These are phyloP conservation scores for Calonectria crousiana DNA, from an alignment of 2,329 filamentous ascomycete genomes.

Conservation along the genomic window DNA sequence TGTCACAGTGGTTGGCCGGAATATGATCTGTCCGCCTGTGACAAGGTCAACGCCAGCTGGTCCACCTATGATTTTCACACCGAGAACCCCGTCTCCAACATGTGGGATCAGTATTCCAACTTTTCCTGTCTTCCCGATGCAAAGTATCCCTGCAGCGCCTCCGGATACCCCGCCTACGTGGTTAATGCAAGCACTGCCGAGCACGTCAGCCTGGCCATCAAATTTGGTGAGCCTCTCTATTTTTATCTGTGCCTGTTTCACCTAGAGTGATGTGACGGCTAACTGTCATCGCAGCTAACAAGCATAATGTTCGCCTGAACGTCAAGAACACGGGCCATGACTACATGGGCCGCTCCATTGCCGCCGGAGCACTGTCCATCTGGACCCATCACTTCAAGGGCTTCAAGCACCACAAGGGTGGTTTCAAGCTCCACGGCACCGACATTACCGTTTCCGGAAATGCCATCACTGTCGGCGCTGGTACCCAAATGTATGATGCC, in stretches of 20 bases:
- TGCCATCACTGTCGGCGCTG: constrained; percentile 66
- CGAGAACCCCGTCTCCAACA: constrained; percentile 47
- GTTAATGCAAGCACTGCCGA: constrained; percentile 50
- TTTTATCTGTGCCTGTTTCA: fast-evolving
- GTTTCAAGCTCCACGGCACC: constrained; percentile 57
- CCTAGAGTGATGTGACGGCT: neutral
- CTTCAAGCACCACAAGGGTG: constrained; percentile 51
- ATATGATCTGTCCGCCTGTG: constrained; percentile 48
- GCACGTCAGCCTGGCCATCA: constrained; percentile 50
- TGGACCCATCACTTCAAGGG: constrained; percentile 64
- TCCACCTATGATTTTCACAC: constrained; percentile 44
- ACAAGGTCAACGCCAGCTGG: constrained; percentile 39
- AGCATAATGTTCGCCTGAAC: constrained; percentile 56
- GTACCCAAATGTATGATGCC: constrained; percentile 62
- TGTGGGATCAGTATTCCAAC: constrained; percentile 60
- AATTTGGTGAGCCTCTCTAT: constrained; percentile 53
- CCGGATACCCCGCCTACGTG: constrained; percentile 52
- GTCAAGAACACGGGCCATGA: constrained; percentile 59
- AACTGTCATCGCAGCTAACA: constrained; percentile 47
- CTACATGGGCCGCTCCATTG: constrained; percentile 59
- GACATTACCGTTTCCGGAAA: constrained; percentile 56
- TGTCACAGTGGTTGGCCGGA: constrained; percentile 45
- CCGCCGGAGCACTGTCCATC: constrained; percentile 64
- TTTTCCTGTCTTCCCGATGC: constrained; percentile 62
- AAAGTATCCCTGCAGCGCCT: constrained; percentile 47